These are phyloP conservation scores for Euclidium syriacum DNA, from an alignment of 345 rosid genomes.

Conservation along the genomic window DNA sequence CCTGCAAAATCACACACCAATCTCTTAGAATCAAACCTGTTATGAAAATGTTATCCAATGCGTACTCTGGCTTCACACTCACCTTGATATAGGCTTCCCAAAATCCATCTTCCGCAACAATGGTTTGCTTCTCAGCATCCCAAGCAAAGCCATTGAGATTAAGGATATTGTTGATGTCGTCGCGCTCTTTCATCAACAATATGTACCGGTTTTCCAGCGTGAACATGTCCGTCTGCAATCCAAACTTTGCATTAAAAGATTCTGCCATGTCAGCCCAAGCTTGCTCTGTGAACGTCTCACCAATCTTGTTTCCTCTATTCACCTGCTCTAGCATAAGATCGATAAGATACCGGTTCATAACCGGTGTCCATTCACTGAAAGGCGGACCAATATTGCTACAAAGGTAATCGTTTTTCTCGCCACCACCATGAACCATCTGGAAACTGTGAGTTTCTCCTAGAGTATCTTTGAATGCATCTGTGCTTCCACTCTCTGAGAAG, in stretches of 20 bases:
- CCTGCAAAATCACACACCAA: slow-evolving; percentile 43
- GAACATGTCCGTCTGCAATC: slow-evolving; percentile 42
- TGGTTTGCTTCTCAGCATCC: slow-evolving; percentile 53
- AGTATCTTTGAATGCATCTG: slow-evolving; percentile 10
- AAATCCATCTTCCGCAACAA: slow-evolving; percentile 41
- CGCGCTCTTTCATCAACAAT: slow-evolving; percentile 58
- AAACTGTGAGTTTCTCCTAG: slow-evolving; percentile 1
- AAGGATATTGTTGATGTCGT: slow-evolving; percentile 49
- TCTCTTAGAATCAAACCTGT: background rate
- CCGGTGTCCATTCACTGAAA: slow-evolving; percentile 48
- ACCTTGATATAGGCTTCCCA: slow-evolving; percentile 71
- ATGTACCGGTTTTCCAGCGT: slow-evolving; percentile 48
- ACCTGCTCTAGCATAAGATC: slow-evolving; percentile 57
- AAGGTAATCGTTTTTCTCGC: slow-evolving; percentile 32
- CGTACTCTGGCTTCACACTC: background rate
- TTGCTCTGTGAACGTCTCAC: slow-evolving; percentile 44
- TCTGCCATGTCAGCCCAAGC: slow-evolving; percentile 55
- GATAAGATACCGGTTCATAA: slow-evolving; percentile 50
- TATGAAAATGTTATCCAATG: background rate
- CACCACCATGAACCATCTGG: slow-evolving; percentile 27
- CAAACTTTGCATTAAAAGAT: slow-evolving; percentile 50
- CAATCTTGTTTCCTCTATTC: slow-evolving; percentile 39
- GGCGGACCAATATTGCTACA: slow-evolving; percentile 25
- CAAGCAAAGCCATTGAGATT: slow-evolving; percentile 48
- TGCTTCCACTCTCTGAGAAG: slow-evolving; percentile 18